phyloP scores from a whole-genome alignment of 257 asterid species.

The Coffea canephora region DNA sequence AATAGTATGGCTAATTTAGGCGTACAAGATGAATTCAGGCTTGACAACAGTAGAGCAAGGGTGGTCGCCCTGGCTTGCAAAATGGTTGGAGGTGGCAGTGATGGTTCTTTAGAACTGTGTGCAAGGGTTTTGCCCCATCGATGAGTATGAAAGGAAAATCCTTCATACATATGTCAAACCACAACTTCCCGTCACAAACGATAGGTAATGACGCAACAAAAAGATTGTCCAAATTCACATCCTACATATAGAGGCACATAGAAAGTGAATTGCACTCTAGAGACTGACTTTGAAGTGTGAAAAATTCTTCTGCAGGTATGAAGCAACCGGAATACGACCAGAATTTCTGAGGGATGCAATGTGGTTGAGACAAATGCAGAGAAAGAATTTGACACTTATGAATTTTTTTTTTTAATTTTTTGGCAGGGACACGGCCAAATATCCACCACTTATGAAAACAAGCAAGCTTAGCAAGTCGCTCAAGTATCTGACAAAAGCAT shows the following conservation, averaged over 20 bases:
- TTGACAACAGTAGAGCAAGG: conserved; percentile 57
- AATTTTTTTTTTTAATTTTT: not conserved
- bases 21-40: conserved; percentile 71
- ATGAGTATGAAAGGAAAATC: conserved; percentile 64
- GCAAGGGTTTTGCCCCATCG: conserved; percentile 74
- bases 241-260: not conserved
- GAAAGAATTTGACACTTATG: conserved; percentile 43
- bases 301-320: conserved; percentile 51
- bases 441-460: conserved; percentile 82
- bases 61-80: conserved; percentile 80
- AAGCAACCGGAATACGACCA: conserved; percentile 72
- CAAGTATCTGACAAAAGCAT: conserved; percentile 66
- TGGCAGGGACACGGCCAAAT: conserved; percentile 77
- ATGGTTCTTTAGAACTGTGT: conserved; percentile 84
- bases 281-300: not conserved
- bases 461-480: conserved; percentile 96
- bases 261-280: not conserved
- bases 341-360: conserved; percentile 77
- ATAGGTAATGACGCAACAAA: conserved; percentile 39
- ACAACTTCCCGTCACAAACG: conserved; percentile 67
- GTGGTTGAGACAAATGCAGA: conserved; percentile 59
- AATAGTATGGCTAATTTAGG: conserved; percentile 56
- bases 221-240: not conserved
- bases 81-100: conserved; percentile 95
- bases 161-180: conserved; percentile 81